phyloP scores from a whole-genome alignment of 257 asterid genomes.

The Fraxinus cuspidata region DNA sequence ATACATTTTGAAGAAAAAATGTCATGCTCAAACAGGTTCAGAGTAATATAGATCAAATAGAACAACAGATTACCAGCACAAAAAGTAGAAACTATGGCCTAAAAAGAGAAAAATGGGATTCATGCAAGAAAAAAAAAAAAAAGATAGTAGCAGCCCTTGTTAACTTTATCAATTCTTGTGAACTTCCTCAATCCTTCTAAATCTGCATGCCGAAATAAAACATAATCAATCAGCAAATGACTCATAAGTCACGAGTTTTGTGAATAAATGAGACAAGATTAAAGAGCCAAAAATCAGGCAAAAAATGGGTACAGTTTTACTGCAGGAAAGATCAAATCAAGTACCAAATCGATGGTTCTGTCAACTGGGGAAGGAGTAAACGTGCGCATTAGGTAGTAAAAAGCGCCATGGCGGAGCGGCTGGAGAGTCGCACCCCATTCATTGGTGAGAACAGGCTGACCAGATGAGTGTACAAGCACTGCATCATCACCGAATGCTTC shows the following conservation, averaged over 20 bases:
- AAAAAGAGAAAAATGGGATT: neutral
- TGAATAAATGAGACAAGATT: neutral
- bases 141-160: neutral
- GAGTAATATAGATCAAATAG: neutral
- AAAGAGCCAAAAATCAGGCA: neutral
- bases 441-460: conserved; percentile 73
- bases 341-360: conserved; percentile 35
- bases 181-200: neutral
- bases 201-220: neutral
- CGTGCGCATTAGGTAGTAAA: conserved; percentile 68
- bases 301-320: neutral
- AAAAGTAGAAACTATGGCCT: neutral
- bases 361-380: conserved; percentile 23
- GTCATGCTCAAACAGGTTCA: no score
- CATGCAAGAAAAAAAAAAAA: neutral
- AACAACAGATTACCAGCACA: neutral
- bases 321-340: neutral
- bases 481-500: conserved; percentile 94
- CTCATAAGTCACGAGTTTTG: neutral
- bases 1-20: no score
- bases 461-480: conserved; percentile 66
- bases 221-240: neutral
- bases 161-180: neutral
- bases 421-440: conserved; percentile 78
- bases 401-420: conserved; percentile 79